Evolutionary conservation across 352 stramenopile species (phyloP), one percentile per base, ranked within the genome.

Genomic region (Globisporangium cylindrosporum): DNA sequence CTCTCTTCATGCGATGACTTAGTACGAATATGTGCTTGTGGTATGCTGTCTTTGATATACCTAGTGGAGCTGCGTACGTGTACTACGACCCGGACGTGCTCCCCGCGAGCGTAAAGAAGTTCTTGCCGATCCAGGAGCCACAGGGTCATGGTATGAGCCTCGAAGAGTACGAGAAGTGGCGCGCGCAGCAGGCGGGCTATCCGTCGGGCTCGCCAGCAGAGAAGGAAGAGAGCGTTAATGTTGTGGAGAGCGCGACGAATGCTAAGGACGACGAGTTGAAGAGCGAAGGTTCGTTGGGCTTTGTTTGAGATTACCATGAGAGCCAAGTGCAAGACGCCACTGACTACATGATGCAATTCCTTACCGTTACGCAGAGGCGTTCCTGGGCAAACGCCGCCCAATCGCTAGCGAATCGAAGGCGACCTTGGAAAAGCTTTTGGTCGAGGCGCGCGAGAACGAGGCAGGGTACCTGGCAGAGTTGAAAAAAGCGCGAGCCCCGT

Each of bases 31-130:
- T 61, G 8, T 29, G 41, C 0, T 24, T 64, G 29, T 56, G 1
- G 55, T 29, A 34, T 48, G 41, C 14, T 24, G 32, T 59, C 15
- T 55, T 22, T 51, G 15, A 3, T 34, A 12, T 57, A 25, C 3
- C n/a, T 48, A 93, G 88, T 66, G 82, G 79, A 22, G 71, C 93
- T 57, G 81, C 78, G 32, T 95, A 95, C 65, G 84, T 93, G 60
- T 95, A 95, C 72, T 91, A 91, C 57, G 88, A 95, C 64, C 88
- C 88, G 25, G 88, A 95, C 58, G 86, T 95, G 41, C 69, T 95
- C 32, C 88, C 88, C 5, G 73, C 60, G 60, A 74, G 83, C 36
- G 74, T 95, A 64, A 92, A 92, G 73, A 88, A 86, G 63, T 91
- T 76, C 64, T 72, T 94, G 51, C 85, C 84, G 55, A 95, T 95